Evolutionary conservation across 2,329 filamentous ascomycete species (phyloP), one percentile per base, ranked within the genome.

Genomic region (Talaromyces rugulosus): DNA sequence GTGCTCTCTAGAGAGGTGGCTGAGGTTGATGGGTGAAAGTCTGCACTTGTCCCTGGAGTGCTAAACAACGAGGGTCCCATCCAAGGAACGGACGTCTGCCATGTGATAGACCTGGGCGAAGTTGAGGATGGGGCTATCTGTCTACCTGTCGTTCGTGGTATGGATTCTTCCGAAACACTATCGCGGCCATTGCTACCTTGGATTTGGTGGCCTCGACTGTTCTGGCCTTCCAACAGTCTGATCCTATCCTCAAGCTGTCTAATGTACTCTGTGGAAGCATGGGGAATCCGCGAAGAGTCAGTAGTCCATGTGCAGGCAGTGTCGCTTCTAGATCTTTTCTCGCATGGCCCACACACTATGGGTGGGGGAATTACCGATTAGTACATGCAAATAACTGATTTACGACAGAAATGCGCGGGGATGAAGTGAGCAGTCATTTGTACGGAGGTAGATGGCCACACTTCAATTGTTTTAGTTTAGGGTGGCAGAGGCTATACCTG

Each of bases 321-420:
- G 14, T 34, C 30, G 30, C 30, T 58, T n/a, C 56, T 58, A 16
- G 56, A 23, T 50, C 40, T 58, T 50, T 58, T 58, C 40, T 14
- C 36, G 40, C 56, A 58, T 47, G 36, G 56, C 1, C 36, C 56
- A 58, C 56, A 58, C 36, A 58, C 56, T 58, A 51, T 50, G 56
- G 55, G n/a, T n/a, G 23, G 23, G 23, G 11, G n/a, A 2, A 44
- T 40, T 5, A 18, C 18, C 12, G 16, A 16, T 58, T 34, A 58
- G 56, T 12, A 44, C n/a, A 16, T 57, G 28, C 54, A 11, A 28
- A 6, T 23, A 14, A 14, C n/a, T 47, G 14, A 23, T 6, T 14
- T 47, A 14, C n/a, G 14, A 47, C 14, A 47, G n/a, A 47, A 47
- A 47, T 14, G 14, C 11, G 11, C 42, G 6, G 42, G 18, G 16